Evolutionary conservation across 164 flowering plant genomes (phyloP), one percentile per base, ranked within the genome.

Genomic region (Umbellularia californica): DNA sequence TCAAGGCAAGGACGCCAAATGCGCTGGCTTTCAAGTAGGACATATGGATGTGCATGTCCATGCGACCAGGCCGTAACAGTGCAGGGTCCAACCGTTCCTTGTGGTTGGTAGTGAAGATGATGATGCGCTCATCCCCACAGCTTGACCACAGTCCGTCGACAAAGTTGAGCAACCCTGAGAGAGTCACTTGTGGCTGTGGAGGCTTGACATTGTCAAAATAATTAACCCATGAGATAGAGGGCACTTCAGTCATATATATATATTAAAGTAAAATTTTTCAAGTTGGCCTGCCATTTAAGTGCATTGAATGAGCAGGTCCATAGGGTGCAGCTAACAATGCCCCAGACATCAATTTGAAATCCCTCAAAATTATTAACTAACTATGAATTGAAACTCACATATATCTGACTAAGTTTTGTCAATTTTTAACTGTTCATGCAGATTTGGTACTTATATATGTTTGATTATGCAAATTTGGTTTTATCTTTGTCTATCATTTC

Each of bases 21-120:
- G 80, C 88, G 55, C 58, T 70, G 20, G 85, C 81, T 20, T 81
- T 89, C 79, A 89, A 89, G 69, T 81, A 84, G 22, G 87, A 81
- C 89, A 88, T 78, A 76, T 85, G 77, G 22, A 88, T 76, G 75
- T 84, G 90, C 80, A 81, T 67, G 69, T 86, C 90, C 88, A 86
- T 85, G 0, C 88, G 79, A 10, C 86, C 85, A 0, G 88, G 87
- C 3, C 88, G 79, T 60, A 87, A 63, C 76, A 87, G 47, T 11
- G 85, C 88, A 0, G 85, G 84, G 74, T 87, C 86, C 0, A 87
- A 75, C 69, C 65, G 52, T 0, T 85, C 88, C 70, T 79, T 84
- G 77, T 83, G 80, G 52, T 86, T 87, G 28, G 88, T 86, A 2
- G 86, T 87, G 80, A 87, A 81, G 11, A 87, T 75, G 41, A 87